Percentiles rank a stretch among this genome's conserved stretches.
These are phyloP conservation scores for Onygenales sp. DNA, from an alignment of 2,329 filamentous ascomycete species.

Conservation along the genomic window DNA sequence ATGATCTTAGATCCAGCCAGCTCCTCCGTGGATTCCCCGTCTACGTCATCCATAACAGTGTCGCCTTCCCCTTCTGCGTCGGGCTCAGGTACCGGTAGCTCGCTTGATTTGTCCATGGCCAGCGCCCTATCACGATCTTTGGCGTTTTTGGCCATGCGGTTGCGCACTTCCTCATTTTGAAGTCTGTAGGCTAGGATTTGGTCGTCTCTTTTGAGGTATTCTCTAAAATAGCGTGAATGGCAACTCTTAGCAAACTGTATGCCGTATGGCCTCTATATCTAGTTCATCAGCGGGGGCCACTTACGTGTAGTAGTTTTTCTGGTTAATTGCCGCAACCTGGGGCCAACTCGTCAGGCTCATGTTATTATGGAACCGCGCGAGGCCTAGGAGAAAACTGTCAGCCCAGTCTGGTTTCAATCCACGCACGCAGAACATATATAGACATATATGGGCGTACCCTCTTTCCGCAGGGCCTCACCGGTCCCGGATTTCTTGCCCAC, in stretches of 20 bases:
- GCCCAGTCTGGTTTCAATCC: neutral
- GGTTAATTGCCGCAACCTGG: constrained; percentile 85
- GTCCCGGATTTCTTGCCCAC: constrained; percentile 55
- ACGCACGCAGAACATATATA: neutral
- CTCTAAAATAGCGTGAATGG: constrained; percentile 42
- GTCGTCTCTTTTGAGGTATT: constrained; percentile 97
- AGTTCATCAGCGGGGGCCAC: constrained; percentile 21
- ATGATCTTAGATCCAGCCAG: constrained; percentile 81
- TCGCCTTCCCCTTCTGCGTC: constrained; percentile 35
- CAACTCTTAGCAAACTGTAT: no score
- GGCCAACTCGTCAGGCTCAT: constrained; percentile 95
- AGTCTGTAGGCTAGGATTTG: constrained; percentile 84
- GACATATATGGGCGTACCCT: constrained; percentile 31
- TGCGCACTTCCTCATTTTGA: constrained; percentile 76
- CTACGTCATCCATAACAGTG: constrained; percentile 48
- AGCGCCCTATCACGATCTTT: constrained; percentile 81
- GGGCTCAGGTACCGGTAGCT: constrained; percentile 48
- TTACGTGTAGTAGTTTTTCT: constrained; percentile 99
- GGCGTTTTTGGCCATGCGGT: constrained; percentile 72
- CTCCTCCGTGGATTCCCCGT: constrained; percentile 47
- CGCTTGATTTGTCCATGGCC: constrained; percentile 62
- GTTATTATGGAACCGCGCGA: constrained; percentile 95
- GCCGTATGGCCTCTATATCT: neutral
- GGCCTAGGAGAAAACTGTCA: constrained; percentile 46
- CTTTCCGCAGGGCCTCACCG: constrained; percentile 48